phyloP scores from a whole-genome alignment of 2,329 filamentous ascomycete genomes.

The Fusarium staphyleae region DNA sequence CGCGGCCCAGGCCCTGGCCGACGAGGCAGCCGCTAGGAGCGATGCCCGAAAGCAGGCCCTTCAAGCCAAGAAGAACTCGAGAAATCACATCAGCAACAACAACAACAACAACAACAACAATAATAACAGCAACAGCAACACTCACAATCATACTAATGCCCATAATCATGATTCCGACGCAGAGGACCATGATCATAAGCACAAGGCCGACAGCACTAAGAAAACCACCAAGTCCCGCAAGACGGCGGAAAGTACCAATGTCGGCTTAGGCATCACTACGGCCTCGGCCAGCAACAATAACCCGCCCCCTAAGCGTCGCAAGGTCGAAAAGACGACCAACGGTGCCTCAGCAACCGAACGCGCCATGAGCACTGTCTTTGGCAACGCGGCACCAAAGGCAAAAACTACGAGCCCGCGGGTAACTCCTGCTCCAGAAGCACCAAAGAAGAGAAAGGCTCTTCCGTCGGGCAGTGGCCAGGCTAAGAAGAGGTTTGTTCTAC shows the following conservation, averaged over 20 bases:
- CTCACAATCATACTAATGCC: slow-evolving; percentile 19
- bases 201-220: slow-evolving; percentile 62
- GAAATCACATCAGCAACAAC: slow-evolving; percentile 53
- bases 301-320: slow-evolving; percentile 76
- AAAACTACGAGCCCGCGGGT: slow-evolving; percentile 71
- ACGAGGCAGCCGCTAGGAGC: slow-evolving; percentile 83
- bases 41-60: slow-evolving; percentile 85
- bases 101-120: slow-evolving; percentile 51
- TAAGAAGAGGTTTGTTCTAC: slow-evolving; percentile 76
- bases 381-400: slow-evolving; percentile 59
- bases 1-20: slow-evolving; percentile 77
- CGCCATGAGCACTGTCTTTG: slow-evolving; percentile 67
- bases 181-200: slow-evolving; percentile 69
- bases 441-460: slow-evolving; percentile 75
- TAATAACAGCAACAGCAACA: slow-evolving; percentile 51
- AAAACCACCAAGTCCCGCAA: slow-evolving; percentile 74
- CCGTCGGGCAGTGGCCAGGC: slow-evolving; percentile 70
- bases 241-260: slow-evolving; percentile 58
- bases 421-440: slow-evolving; percentile 71
- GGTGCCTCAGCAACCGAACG: slow-evolving; percentile 67
- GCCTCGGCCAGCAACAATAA: slow-evolving; percentile 60
- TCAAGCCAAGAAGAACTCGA: slow-evolving; percentile 76
- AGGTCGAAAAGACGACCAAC: slow-evolving; percentile 72
- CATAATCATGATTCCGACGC: slow-evolving; percentile 73
- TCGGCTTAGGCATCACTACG: slow-evolving; percentile 72